Evolutionary conservation across 2,329 filamentous ascomycete genomes (phyloP).

Genomic region (Colletotrichum brevisporum): DNA sequence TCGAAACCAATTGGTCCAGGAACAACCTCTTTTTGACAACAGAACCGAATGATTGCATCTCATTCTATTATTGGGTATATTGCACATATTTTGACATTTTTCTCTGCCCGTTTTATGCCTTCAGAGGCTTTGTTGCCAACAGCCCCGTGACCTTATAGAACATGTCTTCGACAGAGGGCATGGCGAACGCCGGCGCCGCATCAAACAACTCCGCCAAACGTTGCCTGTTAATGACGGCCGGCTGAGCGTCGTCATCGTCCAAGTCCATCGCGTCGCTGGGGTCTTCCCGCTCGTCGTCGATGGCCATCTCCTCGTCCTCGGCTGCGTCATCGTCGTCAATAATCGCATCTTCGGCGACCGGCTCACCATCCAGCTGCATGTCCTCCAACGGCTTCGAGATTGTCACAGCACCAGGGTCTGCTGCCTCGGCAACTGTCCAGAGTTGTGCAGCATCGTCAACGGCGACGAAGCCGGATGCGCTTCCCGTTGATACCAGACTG

Average conservation of each 20-base stretch:
- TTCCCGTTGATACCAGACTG: conserved; percentile 74
- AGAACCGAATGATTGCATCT: conserved; percentile 5
- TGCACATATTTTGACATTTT: conserved; percentile 34
- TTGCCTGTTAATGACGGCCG: conserved; percentile 76
- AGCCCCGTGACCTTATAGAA: conserved; percentile 80
- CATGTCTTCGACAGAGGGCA: conserved; percentile 80
- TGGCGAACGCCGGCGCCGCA: conserved; percentile 75
- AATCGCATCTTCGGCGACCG: conserved; percentile 45
- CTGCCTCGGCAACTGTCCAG: conserved; percentile 72
- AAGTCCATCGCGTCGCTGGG: conserved; percentile 59
- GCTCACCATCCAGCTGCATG: conserved; percentile 57
- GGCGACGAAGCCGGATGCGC: conserved; percentile 79
- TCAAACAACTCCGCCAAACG: conserved; percentile 80
- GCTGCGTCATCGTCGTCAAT: conserved; percentile 46
- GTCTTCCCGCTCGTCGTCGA: conserved; percentile 58
- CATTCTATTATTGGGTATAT: conserved; percentile 42
- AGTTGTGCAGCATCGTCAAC: conserved; percentile 84
- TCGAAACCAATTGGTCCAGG: not conserved
- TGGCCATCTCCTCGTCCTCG: conserved; percentile 58
- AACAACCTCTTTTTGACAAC: not conserved
- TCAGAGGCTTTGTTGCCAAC: conserved; percentile 70
- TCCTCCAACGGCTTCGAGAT: conserved; percentile 70
- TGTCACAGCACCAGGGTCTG: conserved; percentile 65
- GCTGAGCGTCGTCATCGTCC: conserved; percentile 65
- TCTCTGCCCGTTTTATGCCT: conserved; percentile 42